Percentiles rank a stretch among this genome's conserved stretches.
Evolutionary conservation across 108 stramenopile genomes (phyloP).

Genomic region (Licmophora abbreviata): DNA sequence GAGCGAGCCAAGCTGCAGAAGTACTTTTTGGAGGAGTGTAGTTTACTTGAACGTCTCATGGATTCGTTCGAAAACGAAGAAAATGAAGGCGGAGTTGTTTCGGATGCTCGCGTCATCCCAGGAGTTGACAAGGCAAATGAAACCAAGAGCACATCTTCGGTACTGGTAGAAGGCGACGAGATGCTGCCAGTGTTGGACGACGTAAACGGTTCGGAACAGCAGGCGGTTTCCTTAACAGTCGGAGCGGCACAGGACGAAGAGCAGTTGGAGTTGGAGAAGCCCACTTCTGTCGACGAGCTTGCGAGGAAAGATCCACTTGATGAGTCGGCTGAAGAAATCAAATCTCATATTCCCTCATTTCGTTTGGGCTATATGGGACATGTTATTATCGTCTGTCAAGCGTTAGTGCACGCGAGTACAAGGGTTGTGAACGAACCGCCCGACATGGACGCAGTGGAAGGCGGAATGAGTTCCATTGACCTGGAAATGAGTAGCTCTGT

Average conservation of each 20-base stretch:
- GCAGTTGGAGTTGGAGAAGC: constrained; percentile 1
- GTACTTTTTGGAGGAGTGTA: constrained; percentile 71
- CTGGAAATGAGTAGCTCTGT: not conserved
- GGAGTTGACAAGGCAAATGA: not conserved
- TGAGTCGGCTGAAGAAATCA: not conserved
- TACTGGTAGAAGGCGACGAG: constrained; percentile 23
- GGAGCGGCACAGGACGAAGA: constrained; percentile 6
- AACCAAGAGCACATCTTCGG: constrained; percentile 11
- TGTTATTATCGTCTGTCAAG: constrained; percentile 92
- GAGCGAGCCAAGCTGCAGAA: constrained; percentile 69
- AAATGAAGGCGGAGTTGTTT: not conserved
- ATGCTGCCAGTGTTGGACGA: no score
- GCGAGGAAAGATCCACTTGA: constrained; percentile 1
- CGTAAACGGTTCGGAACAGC: not conserved
- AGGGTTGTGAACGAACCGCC: not conserved
- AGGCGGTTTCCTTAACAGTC: not conserved
- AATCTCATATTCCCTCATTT: not conserved
- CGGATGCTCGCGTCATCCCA: constrained; percentile 1
- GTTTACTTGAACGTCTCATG: constrained; percentile 78
- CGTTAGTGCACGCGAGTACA: constrained; percentile 82
- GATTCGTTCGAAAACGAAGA: constrained; percentile 51
- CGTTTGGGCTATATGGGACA: constrained; percentile 89
- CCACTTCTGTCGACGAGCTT: not conserved
- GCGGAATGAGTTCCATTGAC: not conserved
- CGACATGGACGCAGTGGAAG: not conserved